A percentile compares a stretch with the other conserved stretches of the same genome.
phyloP scores from a whole-genome alignment of 768 basidiomycete genomes.

The Gloeostereum incarnatum region DNA sequence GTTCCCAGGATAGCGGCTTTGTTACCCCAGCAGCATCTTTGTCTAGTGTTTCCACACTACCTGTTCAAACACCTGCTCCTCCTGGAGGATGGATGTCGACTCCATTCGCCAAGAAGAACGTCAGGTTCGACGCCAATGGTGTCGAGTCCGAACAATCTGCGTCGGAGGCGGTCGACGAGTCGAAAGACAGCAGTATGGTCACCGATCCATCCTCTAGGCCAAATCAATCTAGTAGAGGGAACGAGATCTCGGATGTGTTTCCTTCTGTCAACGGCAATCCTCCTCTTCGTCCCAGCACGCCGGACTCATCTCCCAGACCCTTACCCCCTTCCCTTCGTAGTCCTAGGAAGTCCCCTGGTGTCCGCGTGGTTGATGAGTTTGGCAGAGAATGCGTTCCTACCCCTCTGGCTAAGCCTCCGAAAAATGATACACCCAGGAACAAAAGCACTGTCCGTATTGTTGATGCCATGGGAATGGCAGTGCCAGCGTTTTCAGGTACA shows the following conservation, averaged over 20 bases:
- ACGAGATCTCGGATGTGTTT: not conserved
- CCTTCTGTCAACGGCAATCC: not conserved
- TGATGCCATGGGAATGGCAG: constrained; percentile 61
- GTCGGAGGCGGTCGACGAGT: constrained; percentile 10
- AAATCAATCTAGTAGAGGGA: not conserved
- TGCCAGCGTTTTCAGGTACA: constrained; percentile 24
- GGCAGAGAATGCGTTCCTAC: constrained; percentile 32
- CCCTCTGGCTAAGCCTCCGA: constrained; percentile 3
- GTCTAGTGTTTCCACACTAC: constrained; percentile 35
- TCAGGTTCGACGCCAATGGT: constrained; percentile 53
- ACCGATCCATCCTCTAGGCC: constrained; percentile 2
- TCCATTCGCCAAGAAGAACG: constrained; percentile 49
- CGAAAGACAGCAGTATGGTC: constrained; percentile 5
- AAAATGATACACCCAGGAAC: constrained; percentile 15
- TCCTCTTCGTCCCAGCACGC: not conserved
- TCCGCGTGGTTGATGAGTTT: constrained; percentile 67
- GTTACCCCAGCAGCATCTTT: constrained; percentile 42
- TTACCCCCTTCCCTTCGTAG: constrained; percentile 16
- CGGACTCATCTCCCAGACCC: too few relatives aligned
- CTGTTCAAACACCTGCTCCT: constrained; percentile 51
- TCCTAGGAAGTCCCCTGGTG: constrained; percentile 36
- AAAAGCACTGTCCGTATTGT: constrained; percentile 46
- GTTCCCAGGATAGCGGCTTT: constrained; percentile 22
- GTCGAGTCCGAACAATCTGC: constrained; percentile 12
- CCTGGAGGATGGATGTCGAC: constrained; percentile 64